These are phyloP conservation scores for Sideroxylon spinosum DNA, from an alignment of 179 eudicot species.

Conservation along the genomic window DNA sequence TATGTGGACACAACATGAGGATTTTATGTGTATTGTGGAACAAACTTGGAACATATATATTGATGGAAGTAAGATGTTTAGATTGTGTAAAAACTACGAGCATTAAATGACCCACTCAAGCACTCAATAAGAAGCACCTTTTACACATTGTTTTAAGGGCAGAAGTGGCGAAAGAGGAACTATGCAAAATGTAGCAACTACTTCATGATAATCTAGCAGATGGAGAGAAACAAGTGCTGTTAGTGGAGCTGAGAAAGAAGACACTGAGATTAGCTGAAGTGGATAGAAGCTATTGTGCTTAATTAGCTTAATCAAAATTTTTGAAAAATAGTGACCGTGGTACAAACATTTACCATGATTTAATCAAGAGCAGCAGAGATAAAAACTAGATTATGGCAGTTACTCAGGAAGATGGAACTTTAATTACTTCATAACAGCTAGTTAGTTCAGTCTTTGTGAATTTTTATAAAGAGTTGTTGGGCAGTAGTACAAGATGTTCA, in stretches of 20 bases:
- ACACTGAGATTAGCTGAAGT: background rate
- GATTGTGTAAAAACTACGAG: background rate
- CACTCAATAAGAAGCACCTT: too few relatives aligned
- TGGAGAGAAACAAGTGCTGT: too few relatives aligned
- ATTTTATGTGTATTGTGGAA: background rate
- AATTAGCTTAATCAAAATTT: too few relatives aligned
- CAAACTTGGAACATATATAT: background rate
- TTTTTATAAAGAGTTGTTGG: background rate
- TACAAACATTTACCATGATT: background rate
- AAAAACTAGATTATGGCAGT: background rate
- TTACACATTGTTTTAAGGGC: too few relatives aligned
- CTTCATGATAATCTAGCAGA: background rate
- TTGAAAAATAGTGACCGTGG: background rate
- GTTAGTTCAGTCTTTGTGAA: background rate
- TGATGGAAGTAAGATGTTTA: background rate
- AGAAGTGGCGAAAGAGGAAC: background rate
- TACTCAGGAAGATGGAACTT: background rate
- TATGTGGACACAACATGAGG: background rate
- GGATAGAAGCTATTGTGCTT: background rate
- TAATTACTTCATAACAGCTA: background rate
- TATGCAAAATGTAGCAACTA: too few relatives aligned
- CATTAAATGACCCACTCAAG: background rate
- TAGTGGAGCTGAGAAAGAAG: background rate
- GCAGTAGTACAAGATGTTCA: background rate
- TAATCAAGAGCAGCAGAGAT: background rate